Evolutionary conservation across 768 basidiomycete genomes (phyloP).

Genomic region (Russula dissimulans): DNA sequence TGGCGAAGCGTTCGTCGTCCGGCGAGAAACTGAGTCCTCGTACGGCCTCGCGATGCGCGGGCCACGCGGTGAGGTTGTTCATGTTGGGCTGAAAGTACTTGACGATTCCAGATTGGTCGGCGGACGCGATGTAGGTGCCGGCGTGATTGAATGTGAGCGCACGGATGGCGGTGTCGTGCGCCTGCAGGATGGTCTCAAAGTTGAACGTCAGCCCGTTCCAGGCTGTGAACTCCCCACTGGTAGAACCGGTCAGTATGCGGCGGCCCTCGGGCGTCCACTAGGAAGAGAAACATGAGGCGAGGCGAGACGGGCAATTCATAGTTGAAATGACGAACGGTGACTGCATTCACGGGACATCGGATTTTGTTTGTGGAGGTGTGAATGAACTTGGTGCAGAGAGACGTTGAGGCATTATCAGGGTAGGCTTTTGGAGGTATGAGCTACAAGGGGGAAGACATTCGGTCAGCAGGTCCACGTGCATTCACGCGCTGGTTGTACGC

Average conservation of each 20-base stretch:
- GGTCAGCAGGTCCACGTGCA: slow-evolving; percentile 9
- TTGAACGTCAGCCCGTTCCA: slow-evolving; percentile 99
- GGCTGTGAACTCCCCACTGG: slow-evolving; percentile 94
- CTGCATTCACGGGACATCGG: slow-evolving; percentile 92
- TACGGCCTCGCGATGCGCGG: slow-evolving; percentile 93
- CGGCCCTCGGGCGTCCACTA: slow-evolving; percentile 98
- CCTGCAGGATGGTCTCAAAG: slow-evolving; percentile 99
- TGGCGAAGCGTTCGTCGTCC: slow-evolving; percentile 85
- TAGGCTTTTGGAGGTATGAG: slow-evolving; percentile 92
- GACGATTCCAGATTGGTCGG: slow-evolving; percentile 89
- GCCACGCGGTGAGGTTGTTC: slow-evolving; percentile 95
- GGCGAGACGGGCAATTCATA: background rate
- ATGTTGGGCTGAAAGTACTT: slow-evolving; percentile 99
- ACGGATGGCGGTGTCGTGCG: slow-evolving; percentile 92
- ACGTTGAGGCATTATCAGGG: slow-evolving; percentile 83
- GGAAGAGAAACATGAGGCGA: background rate
- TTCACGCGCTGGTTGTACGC: slow-evolving; percentile 26
- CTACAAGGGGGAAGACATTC: slow-evolving; percentile 34
- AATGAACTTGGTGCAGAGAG: slow-evolving; percentile 92
- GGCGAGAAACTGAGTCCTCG: slow-evolving; percentile 88
- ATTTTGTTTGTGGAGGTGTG: slow-evolving; percentile 99
- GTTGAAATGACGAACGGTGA: slow-evolving; percentile 55
- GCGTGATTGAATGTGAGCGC: slow-evolving; percentile 86
- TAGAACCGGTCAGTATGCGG: slow-evolving; percentile 88
- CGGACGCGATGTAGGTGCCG: slow-evolving; percentile 86